A percentile compares a stretch with the other conserved stretches of the same genome.
These are phyloP conservation scores for Hanseniaspora gamundiae DNA, from an alignment of 1,139 yeast species.

Conservation along the genomic window DNA sequence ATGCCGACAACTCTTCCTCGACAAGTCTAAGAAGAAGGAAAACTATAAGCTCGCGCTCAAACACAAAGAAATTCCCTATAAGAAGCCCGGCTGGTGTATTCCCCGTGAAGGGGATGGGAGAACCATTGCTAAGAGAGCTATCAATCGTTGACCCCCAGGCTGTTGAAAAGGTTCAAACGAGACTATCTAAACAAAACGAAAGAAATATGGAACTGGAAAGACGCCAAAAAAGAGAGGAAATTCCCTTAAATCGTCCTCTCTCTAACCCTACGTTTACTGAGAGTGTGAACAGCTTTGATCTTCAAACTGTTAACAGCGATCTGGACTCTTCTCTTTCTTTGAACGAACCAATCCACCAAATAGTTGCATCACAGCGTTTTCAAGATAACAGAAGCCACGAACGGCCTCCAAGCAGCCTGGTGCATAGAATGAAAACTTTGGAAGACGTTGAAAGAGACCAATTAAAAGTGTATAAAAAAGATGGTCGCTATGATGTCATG, in stretches of 20 bases:
- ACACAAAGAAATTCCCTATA: conserved; percentile 8
- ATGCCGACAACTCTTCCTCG: background rate
- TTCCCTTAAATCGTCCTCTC: background rate
- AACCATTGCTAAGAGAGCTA: conserved; percentile 41
- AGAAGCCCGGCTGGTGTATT: conserved; percentile 66
- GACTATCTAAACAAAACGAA: background rate
- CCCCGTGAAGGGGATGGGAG: conserved; percentile 70
- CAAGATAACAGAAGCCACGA: background rate
- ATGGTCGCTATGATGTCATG: conserved; percentile 23
- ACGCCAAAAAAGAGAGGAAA: background rate
- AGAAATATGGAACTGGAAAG: background rate
- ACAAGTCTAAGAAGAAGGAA: background rate
- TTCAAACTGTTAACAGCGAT: conserved; percentile 2
- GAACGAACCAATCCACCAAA: background rate
- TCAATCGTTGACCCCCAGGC: conserved; percentile 37
- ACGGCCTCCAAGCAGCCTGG: background rate
- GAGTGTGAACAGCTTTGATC: conserved; percentile 2
- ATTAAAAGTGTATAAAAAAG: conserved; percentile 15
- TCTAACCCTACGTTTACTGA: background rate
- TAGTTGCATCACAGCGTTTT: background rate
- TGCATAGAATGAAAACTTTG: background rate
- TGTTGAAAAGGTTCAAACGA: conserved; percentile 3
- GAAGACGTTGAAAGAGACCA: conserved; percentile 15
- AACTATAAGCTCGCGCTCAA: conserved; percentile 7
- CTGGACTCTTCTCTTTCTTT: conserved; percentile 2